Conservation (phyloP, 2,329 filamentous ascomycete genomes). For the Colletotrichum liaoningense region DNA sequence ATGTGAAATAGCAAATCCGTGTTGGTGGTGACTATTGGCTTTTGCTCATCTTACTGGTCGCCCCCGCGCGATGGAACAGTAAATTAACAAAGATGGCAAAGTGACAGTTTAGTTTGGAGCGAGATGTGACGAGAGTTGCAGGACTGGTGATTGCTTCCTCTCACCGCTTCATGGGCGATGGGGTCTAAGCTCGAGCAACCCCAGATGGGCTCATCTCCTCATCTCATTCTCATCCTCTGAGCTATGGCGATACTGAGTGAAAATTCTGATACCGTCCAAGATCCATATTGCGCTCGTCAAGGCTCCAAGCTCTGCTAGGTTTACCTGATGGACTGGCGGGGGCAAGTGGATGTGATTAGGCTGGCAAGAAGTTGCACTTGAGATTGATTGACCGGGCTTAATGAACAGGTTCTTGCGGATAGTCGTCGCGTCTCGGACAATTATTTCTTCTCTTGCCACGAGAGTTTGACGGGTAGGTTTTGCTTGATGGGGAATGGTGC, state of each 20-base stretch:
- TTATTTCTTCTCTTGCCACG: too few relatives aligned
- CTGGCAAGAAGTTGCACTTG: not conserved
- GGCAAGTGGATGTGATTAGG: not conserved
- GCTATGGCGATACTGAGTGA: not conserved
- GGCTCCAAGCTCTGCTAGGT: not conserved
- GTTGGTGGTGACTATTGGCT: not conserved
- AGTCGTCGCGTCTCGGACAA: too few relatives aligned
- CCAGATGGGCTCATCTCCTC: not conserved
- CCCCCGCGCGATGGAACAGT: not conserved
- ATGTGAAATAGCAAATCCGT: not conserved
- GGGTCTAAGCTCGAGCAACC: not conserved
- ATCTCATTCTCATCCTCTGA: not conserved
- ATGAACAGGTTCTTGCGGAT: not conserved
- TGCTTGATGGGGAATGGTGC: not conserved
- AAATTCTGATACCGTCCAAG: not conserved
- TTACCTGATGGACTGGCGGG: not conserved
- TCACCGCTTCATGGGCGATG: not conserved
- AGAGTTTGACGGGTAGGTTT: not conserved
- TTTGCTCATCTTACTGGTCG: not conserved
- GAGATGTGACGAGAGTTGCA: not conserved
- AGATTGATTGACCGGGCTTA: not conserved
- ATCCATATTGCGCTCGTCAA: not conserved
- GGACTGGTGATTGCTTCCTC: not conserved
- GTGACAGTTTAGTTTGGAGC: not conserved
- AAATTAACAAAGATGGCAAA: not conserved